A percentile compares a stretch with the other conserved stretches of the same genome.
phyloP scores from a whole-genome alignment of 495 filamentous ascomycete genomes.

The Aspergillus bridgeri region DNA sequence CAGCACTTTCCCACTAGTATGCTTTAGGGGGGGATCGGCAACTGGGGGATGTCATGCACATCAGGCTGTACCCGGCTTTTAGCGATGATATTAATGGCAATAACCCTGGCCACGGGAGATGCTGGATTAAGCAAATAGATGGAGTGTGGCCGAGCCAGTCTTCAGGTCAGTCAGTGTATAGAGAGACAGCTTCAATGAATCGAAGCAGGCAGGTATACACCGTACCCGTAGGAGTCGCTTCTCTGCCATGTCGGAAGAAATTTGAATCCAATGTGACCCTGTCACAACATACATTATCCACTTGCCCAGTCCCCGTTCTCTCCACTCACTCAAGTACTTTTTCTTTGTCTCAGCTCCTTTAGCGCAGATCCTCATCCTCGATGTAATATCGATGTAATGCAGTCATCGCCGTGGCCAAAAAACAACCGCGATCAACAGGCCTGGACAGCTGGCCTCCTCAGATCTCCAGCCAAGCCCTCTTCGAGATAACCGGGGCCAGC shows the following conservation, averaged over 20 bases:
- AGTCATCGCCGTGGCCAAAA: neutral
- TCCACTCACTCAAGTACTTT: neutral
- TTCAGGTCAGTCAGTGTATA: neutral
- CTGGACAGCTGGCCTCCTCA: neutral
- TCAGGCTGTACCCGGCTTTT: constrained; percentile 7
- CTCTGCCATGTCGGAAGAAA: neutral
- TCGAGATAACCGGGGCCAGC: neutral
- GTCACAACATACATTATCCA: no score
- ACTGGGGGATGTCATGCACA: constrained; percentile 20
- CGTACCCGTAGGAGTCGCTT: neutral
- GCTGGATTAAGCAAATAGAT: constrained; percentile 1
- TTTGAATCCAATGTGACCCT: neutral
- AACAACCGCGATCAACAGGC: neutral
- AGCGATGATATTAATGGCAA: constrained; percentile 8
- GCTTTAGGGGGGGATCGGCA: constrained; percentile 22
- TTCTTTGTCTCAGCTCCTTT: constrained; percentile 1
- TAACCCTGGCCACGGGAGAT: neutral
- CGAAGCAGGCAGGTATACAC: neutral
- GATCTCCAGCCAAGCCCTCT: neutral
- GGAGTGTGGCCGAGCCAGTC: neutral
- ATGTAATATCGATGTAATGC: constrained; percentile 11
- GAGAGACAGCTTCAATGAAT: neutral
- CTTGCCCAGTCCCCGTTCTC: neutral
- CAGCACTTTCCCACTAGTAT: constrained; percentile 7
- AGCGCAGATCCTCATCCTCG: neutral